Percentiles rank a stretch among this genome's conserved stretches.
Evolutionary conservation across 495 filamentous ascomycete genomes (phyloP).

Genomic region (Lasiosphaeria miniovina): DNA sequence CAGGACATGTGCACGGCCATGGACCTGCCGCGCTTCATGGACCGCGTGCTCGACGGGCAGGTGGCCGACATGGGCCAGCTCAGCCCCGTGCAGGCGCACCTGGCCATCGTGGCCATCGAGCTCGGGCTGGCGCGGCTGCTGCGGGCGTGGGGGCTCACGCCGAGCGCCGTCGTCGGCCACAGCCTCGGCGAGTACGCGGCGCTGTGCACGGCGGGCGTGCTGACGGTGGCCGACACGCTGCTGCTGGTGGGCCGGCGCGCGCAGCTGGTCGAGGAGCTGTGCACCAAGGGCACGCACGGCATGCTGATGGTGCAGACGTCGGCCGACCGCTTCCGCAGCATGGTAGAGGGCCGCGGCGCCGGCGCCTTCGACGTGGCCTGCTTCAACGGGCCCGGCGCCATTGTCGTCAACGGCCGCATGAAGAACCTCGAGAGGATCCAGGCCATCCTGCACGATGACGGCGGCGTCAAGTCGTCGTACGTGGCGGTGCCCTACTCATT

Average conservation of each 20-base stretch:
- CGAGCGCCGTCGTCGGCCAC: slow-evolving; percentile 67
- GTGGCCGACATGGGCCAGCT: too few relatives aligned
- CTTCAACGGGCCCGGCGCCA: slow-evolving; percentile 46
- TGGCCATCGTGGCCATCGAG: slow-evolving; percentile 64
- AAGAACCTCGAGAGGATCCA: slow-evolving; percentile 49
- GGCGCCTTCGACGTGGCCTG: slow-evolving; percentile 52
- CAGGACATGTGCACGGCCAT: too few relatives aligned
- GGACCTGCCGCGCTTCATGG: too few relatives aligned
- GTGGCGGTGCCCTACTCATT: slow-evolving; percentile 66
- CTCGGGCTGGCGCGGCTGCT: slow-evolving; percentile 68
- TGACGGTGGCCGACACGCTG: slow-evolving; percentile 61
- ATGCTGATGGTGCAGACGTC: slow-evolving; percentile 50
- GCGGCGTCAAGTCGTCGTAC: slow-evolving; percentile 50
- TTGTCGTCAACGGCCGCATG: slow-evolving; percentile 45
- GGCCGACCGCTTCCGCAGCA: slow-evolving; percentile 25
- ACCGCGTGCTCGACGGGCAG: too few relatives aligned
- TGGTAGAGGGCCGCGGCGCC: slow-evolving; percentile 12
- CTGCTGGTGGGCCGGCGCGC: slow-evolving; percentile 67
- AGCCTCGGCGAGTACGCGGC: slow-evolving; percentile 75
- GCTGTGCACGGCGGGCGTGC: slow-evolving; percentile 61
- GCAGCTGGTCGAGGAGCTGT: slow-evolving; percentile 57
- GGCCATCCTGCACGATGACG: slow-evolving; percentile 43
- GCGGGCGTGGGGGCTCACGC: slow-evolving; percentile 61
- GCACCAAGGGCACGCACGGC: slow-evolving; percentile 56
- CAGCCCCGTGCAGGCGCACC: slow-evolving; percentile 36